phyloP scores from a whole-genome alignment of 768 basidiomycete genomes.

The Tricholoma terreum region DNA sequence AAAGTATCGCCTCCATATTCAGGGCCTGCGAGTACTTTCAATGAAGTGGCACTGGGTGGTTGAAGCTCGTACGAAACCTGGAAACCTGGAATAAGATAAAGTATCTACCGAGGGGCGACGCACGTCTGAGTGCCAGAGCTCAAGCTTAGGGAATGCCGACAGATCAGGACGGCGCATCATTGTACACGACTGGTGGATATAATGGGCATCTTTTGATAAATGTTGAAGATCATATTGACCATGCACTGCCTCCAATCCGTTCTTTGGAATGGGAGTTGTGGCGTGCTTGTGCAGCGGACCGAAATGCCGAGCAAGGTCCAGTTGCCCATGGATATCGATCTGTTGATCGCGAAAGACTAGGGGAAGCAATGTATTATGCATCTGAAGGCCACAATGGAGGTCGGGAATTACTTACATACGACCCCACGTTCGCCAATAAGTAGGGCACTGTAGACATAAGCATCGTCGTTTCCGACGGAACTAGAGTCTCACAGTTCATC shows the following conservation, averaged over 20 bases:
- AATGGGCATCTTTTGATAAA: slow-evolving; percentile 7
- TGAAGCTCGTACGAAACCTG: slow-evolving; percentile 75
- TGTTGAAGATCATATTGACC: slow-evolving; percentile 34
- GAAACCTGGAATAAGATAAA: neutral
- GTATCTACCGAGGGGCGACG: slow-evolving; percentile 1
- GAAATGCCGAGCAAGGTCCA: slow-evolving; percentile 68
- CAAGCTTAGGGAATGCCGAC: slow-evolving; percentile 65
- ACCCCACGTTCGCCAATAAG: slow-evolving; percentile 75
- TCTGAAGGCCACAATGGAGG: neutral
- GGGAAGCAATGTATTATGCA: neutral
- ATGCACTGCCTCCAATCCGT: slow-evolving; percentile 75
- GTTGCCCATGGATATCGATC: slow-evolving; percentile 62
- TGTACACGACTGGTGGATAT: slow-evolving; percentile 58
- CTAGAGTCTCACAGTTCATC: slow-evolving; percentile 63
- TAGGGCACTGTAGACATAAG: slow-evolving; percentile 46
- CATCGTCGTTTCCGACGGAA: neutral
- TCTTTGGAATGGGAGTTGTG: slow-evolving; percentile 73
- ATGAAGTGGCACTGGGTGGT: slow-evolving; percentile 75
- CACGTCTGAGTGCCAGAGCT: slow-evolving; percentile 83
- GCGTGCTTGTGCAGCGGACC: slow-evolving; percentile 83
- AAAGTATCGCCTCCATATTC: slow-evolving; percentile 77
- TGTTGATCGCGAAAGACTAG: slow-evolving; percentile 79
- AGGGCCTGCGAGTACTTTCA: slow-evolving; percentile 70
- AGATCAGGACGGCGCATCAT: slow-evolving; percentile 61
- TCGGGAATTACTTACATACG: slow-evolving; percentile 48